These are phyloP conservation scores for Penicillium salamii DNA, from an alignment of 495 filamentous ascomycete genomes.

Conservation along the genomic window DNA sequence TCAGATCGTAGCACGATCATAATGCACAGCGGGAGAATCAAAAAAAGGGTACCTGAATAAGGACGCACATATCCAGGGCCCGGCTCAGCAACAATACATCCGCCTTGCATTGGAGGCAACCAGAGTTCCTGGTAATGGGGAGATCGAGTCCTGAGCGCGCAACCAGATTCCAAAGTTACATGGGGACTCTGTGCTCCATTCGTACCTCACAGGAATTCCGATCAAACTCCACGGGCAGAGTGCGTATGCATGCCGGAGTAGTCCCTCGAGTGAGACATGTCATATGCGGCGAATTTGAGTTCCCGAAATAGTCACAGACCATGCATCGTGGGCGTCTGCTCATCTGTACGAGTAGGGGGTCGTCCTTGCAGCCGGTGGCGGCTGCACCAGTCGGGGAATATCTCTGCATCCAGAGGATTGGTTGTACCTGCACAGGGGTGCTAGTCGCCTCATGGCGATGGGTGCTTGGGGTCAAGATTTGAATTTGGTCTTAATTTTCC, in stretches of 20 bases:
- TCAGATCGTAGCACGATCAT: not conserved
- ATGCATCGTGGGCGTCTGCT: constrained; percentile 11
- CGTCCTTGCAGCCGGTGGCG: constrained; percentile 24
- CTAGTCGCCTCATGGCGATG: not conserved
- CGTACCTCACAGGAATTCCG: not conserved
- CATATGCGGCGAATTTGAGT: constrained; percentile 31
- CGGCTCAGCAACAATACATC: constrained; percentile 11
- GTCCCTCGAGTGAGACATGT: constrained; percentile 16
- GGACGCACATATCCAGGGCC: constrained; percentile 4
- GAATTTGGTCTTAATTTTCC: not conserved
- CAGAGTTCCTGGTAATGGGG: constrained; percentile 23
- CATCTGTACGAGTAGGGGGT: constrained; percentile 15
- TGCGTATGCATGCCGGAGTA: constrained; percentile 7
- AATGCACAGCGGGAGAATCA: constrained; percentile 9
- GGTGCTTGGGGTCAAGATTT: not conserved
- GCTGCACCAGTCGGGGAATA: constrained; percentile 21
- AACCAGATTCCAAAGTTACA: not conserved
- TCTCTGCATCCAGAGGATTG: not conserved
- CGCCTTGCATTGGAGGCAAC: constrained; percentile 29
- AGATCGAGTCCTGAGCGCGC: constrained; percentile 7
- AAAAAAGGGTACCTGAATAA: constrained; percentile 26
- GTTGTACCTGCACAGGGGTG: constrained; percentile 2
- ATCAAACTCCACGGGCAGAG: constrained; percentile 20
- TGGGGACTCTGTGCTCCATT: not conserved
- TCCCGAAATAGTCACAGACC: constrained; percentile 18